A percentile compares a stretch with the other conserved stretches of the same genome.
Conservation (phyloP, 106 monocot species). For the Vanilla planifolia region DNA sequence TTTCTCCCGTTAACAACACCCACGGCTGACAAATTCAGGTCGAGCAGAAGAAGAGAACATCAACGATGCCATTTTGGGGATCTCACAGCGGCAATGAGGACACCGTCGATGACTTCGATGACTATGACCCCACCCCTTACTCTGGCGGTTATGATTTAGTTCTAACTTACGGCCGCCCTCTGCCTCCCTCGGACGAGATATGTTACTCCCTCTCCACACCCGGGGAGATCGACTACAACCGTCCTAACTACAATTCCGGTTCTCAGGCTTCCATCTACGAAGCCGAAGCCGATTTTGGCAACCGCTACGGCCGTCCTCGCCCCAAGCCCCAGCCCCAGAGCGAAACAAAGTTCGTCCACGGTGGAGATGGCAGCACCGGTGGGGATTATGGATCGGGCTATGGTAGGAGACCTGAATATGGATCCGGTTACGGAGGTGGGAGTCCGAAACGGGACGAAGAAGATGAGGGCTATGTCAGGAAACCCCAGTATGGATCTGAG, state of each 20-base stretch:
- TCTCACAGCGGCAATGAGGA: conserved; percentile 13
- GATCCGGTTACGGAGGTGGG: neutral
- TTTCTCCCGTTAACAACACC: no score
- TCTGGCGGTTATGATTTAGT: conserved; percentile 79
- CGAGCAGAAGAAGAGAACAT: neutral
- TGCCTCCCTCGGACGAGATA: conserved; percentile 68
- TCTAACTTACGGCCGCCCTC: conserved; percentile 74
- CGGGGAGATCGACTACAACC: conserved; percentile 39
- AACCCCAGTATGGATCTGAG: conserved; percentile 13
- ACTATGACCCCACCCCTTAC: conserved; percentile 89
- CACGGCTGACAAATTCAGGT: no score
- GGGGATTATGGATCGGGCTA: conserved; percentile 25
- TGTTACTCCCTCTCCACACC: conserved; percentile 44
- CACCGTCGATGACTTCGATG: conserved; percentile 59
- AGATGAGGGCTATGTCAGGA: conserved; percentile 1
- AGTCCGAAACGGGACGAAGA: conserved; percentile 6
- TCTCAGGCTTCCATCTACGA: conserved; percentile 39
- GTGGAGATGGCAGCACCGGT: conserved; percentile 3
- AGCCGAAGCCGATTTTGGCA: conserved; percentile 9
- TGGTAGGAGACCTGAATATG: conserved; percentile 2
- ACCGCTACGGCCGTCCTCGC: conserved; percentile 22
- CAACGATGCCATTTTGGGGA: conserved; percentile 24
- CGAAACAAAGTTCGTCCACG: neutral
- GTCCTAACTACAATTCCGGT: conserved; percentile 49
- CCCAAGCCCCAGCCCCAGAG: conserved; percentile 30